phyloP scores from a whole-genome alignment of 2,329 filamentous ascomycete species.

The Arthrocladium fulminans region DNA sequence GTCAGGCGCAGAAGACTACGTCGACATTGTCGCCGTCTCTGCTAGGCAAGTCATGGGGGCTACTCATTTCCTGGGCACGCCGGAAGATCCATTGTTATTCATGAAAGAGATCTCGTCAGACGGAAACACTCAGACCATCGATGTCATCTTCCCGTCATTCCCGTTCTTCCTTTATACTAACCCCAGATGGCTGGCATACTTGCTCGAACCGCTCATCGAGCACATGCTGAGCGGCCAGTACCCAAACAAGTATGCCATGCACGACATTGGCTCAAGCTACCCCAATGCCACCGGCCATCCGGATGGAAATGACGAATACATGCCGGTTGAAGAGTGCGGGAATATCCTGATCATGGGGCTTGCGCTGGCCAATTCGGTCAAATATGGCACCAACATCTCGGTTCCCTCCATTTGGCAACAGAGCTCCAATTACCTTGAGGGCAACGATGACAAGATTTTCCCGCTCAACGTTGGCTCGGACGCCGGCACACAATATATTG shows the following conservation, averaged over 20 bases:
- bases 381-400: conserved; percentile 26
- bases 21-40: conserved; percentile 67
- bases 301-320: conserved; percentile 61
- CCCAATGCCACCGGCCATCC: conserved; percentile 69
- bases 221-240: conserved; percentile 76
- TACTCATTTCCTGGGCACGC: conserved; percentile 63
- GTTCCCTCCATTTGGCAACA: conserved; percentile 14
- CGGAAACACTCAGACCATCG: conserved; percentile 76
- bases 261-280: conserved; percentile 64
- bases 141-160: conserved; percentile 79
- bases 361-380: conserved; percentile 63
- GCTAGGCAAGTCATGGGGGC: conserved; percentile 74
- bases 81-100: conserved; percentile 64
- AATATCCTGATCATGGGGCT: conserved; percentile 79
- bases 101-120: conserved; percentile 80
- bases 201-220: conserved; percentile 71
- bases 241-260: conserved; percentile 72
- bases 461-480: conserved; percentile 37
- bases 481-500: conserved; percentile 49
- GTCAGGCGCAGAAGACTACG: conserved; percentile 66
- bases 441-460: conserved; percentile 28
- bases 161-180: conserved; percentile 83
- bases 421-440: not conserved
- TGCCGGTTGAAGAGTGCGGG: conserved; percentile 70
- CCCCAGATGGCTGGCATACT: conserved; percentile 67